These are phyloP conservation scores for Sporothrix curviconia DNA, from an alignment of 2,329 filamentous ascomycete genomes.

Conservation along the genomic window DNA sequence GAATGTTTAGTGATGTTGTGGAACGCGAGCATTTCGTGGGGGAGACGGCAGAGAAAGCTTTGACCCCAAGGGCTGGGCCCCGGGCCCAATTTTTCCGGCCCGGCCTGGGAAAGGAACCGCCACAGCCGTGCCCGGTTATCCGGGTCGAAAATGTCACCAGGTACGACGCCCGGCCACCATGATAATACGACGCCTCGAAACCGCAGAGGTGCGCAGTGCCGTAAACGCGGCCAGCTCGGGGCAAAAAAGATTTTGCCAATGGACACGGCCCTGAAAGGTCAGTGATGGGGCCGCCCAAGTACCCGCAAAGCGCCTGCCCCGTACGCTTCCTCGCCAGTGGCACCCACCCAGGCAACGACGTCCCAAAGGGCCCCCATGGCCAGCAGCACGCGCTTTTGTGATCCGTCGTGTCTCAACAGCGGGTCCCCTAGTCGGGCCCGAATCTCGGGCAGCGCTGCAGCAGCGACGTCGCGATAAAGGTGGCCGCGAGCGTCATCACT, in stretches of 20 bases:
- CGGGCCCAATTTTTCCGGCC: too few relatives aligned
- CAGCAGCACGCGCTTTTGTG: slow-evolving; percentile 56
- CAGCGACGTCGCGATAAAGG: slow-evolving; percentile 54
- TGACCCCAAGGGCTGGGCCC: too few relatives aligned
- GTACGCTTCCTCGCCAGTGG: slow-evolving; percentile 48
- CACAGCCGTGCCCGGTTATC: slow-evolving; percentile 64
- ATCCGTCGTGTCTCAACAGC: slow-evolving; percentile 65
- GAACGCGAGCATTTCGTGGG: too few relatives aligned
- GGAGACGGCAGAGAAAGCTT: too few relatives aligned
- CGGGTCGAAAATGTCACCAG: slow-evolving; percentile 54
- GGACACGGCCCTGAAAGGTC: slow-evolving; percentile 62
- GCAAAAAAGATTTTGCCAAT: slow-evolving; percentile 66
- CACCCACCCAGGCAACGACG: slow-evolving; percentile 59
- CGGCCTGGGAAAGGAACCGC: slow-evolving; percentile 68
- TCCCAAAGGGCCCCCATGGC: slow-evolving; percentile 40
- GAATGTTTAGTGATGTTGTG: too few relatives aligned
- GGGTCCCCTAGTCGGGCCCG: slow-evolving; percentile 55
- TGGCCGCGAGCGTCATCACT: slow-evolving; percentile 20
- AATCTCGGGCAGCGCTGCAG: slow-evolving; percentile 69
- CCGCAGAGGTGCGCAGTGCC: slow-evolving; percentile 66
- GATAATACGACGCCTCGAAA: slow-evolving; percentile 68
- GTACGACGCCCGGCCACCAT: slow-evolving; percentile 54
- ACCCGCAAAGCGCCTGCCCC: slow-evolving; percentile 35
- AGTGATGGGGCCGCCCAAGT: too few relatives aligned
- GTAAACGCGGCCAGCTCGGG: slow-evolving; percentile 67